These are phyloP conservation scores for Pachyrhizus erosus DNA, from an alignment of 306 rosid species.

Conservation along the genomic window DNA sequence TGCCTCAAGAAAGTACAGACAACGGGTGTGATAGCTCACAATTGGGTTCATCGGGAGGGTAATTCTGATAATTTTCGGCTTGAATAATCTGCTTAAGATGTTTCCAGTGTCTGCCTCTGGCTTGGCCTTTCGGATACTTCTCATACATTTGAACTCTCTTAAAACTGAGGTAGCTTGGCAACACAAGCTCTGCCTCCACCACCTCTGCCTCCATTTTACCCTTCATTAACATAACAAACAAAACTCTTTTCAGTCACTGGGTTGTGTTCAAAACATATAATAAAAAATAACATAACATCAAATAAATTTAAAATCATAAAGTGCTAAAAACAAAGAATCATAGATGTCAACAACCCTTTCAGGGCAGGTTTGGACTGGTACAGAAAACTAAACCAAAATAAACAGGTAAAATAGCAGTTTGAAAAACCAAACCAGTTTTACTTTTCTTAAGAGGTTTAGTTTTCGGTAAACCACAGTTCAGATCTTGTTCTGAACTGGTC, in stretches of 20 bases:
- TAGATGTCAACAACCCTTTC: background rate
- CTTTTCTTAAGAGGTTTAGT: background rate
- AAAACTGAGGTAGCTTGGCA: slow-evolving; percentile 81
- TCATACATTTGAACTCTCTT: slow-evolving; percentile 87
- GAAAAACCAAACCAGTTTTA: background rate
- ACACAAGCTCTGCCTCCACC: slow-evolving; percentile 77
- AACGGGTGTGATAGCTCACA: slow-evolving; percentile 50
- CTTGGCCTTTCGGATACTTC: slow-evolving; percentile 91
- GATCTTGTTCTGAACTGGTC: background rate
- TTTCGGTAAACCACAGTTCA: background rate
- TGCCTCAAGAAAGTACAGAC: background rate
- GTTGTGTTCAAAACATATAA: background rate
- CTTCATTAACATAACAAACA: slow-evolving; percentile 25
- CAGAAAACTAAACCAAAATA: background rate
- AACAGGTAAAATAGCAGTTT: background rate
- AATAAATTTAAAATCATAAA: background rate
- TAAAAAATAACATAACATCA: background rate
- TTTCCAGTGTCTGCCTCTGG: slow-evolving; percentile 93
- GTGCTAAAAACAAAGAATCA: background rate
- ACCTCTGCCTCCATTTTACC: slow-evolving; percentile 76
- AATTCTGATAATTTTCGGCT: slow-evolving; percentile 80
- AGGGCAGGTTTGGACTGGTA: background rate
- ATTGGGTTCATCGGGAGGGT: slow-evolving; percentile 79
- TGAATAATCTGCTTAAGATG: slow-evolving; percentile 97
- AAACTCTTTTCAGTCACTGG: background rate